Percentiles rank a stretch among this genome's conserved stretches.
Conservation (phyloP, 176 grass and related monocot genomes). For the Aegilops sharonensis region DNA sequence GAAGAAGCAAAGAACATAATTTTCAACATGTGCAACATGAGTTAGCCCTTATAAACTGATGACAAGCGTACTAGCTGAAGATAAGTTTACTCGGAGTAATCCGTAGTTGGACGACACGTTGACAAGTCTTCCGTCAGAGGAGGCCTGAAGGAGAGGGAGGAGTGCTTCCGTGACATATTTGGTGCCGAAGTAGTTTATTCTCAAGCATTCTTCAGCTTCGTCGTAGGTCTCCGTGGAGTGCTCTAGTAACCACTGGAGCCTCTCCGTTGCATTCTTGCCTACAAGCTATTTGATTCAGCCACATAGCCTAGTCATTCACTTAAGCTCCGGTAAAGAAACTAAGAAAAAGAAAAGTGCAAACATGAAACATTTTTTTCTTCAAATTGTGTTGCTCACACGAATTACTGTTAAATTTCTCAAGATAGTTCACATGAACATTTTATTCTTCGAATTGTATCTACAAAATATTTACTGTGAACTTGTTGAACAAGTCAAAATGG, state of each 20-base stretch:
- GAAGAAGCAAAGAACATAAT: background rate
- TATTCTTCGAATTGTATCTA: background rate
- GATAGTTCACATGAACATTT: background rate
- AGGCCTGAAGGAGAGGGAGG: conserved; percentile 47
- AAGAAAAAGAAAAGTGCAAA: background rate
- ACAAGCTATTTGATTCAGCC: background rate
- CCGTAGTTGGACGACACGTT: conserved; percentile 64
- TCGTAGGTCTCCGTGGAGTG: conserved; percentile 42
- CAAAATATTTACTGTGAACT: background rate
- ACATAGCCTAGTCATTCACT: background rate
- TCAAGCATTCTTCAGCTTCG: conserved; percentile 57
- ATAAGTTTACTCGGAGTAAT: conserved; percentile 35
- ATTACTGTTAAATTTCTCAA: background rate
- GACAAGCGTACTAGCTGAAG: background rate
- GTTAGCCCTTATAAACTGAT: background rate
- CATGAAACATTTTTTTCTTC: background rate
- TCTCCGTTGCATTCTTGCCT: background rate
- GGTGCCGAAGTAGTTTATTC: conserved; percentile 60
- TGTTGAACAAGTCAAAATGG: background rate
- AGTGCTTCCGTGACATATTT: conserved; percentile 57
- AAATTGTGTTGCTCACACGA: too few relatives aligned
- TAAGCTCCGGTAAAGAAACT: background rate
- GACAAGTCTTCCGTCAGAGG: conserved; percentile 40
- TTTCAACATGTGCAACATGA: background rate
- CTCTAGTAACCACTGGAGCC: conserved; percentile 34